Evolutionary conservation across 208 protist species (phyloP).

Genomic region (Leishmania braziliensis): DNA sequence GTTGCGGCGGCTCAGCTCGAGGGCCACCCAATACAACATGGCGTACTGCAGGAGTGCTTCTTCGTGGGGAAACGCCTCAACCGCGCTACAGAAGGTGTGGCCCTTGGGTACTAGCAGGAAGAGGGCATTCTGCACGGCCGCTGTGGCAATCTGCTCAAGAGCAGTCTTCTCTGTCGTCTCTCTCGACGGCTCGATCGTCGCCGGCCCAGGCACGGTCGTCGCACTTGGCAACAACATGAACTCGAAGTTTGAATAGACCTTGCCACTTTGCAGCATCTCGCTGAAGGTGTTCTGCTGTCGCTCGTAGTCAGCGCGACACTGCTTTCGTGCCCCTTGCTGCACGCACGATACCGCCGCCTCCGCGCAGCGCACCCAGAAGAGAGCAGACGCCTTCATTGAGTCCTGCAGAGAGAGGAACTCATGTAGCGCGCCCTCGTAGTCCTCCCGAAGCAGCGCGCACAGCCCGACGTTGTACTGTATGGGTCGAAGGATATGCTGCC

Average conservation of each 20-base stretch:
- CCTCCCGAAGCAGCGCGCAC: constrained; percentile 78
- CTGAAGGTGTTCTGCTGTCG: constrained; percentile 69
- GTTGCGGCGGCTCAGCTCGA: constrained; percentile 78
- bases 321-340: constrained; percentile 43
- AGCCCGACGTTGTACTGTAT: constrained; percentile 87
- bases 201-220: constrained; percentile 40
- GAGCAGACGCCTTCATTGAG: constrained; percentile 67
- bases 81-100: constrained; percentile 54
- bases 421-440: constrained; percentile 73
- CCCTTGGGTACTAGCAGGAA: constrained; percentile 71
- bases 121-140: constrained; percentile 81
- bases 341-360: constrained; percentile 74
- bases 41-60: constrained; percentile 66
- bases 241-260: constrained; percentile 81
- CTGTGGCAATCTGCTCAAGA: constrained; percentile 55
- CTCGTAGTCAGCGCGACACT: constrained; percentile 67
- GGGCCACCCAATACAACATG: constrained; percentile 76
- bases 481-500: constrained; percentile 39
- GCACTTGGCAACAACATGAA: constrained; percentile 80
- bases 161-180: constrained; percentile 32
- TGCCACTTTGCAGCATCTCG: constrained; percentile 63
- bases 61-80: constrained; percentile 68
- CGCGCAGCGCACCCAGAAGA: constrained; percentile 86
- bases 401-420: constrained; percentile 79
- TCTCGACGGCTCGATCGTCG: constrained; percentile 31